These are phyloP conservation scores for Penicillium silybi DNA, from an alignment of 495 filamentous ascomycete genomes.

Conservation along the genomic window DNA sequence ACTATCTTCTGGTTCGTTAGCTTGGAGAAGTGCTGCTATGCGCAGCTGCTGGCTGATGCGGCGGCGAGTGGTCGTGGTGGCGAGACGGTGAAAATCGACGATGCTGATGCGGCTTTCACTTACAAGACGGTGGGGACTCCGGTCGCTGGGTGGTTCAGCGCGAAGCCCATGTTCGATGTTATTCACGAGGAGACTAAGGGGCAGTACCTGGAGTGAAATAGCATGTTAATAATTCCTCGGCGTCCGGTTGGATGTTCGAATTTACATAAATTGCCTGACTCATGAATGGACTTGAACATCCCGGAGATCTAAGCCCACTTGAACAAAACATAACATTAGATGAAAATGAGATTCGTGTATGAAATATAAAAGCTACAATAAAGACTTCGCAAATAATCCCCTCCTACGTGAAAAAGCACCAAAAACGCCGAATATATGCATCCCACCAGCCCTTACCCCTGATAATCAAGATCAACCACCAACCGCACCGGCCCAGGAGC, in stretches of 20 bases:
- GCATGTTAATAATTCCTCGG: no score
- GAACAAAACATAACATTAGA: no score
- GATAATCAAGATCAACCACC: conserved; percentile 29
- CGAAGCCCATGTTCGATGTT: conserved; percentile 70
- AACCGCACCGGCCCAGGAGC: conserved; percentile 29
- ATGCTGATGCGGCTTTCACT: conserved; percentile 64
- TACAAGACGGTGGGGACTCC: conserved; percentile 62
- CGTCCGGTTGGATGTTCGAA: no score
- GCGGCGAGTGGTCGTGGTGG: conserved; percentile 63
- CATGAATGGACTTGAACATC: no score
- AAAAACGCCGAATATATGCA: neutral
- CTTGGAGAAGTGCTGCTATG: conserved; percentile 70
- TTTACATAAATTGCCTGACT: no score
- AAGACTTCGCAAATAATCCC: neutral
- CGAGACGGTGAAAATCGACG: conserved; percentile 61
- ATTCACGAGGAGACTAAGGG: conserved; percentile 61
- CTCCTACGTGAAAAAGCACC: neutral
- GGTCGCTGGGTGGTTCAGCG: conserved; percentile 65
- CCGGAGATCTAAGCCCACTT: no score
- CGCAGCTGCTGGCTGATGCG: conserved; percentile 73
- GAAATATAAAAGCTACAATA: neutral
- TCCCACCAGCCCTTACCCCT: conserved; percentile 9
- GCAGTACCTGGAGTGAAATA: conserved; percentile 48
- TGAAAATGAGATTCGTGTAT: conserved; percentile 3
- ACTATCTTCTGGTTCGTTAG: conserved; percentile 73